These are phyloP conservation scores for Penicillium freii DNA, from an alignment of 2,329 filamentous ascomycete genomes.

Conservation along the genomic window DNA sequence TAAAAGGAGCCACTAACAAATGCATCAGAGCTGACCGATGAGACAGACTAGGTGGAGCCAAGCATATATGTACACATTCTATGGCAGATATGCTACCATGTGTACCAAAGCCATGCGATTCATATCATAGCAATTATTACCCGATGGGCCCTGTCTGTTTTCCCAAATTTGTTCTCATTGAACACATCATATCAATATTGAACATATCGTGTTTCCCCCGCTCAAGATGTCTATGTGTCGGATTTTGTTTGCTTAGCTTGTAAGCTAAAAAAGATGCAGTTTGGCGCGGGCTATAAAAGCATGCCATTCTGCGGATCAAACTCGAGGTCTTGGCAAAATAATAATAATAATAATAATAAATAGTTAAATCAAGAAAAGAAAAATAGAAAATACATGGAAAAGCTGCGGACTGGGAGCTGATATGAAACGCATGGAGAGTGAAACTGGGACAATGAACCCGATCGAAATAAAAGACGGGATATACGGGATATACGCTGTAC, in stretches of 20 bases:
- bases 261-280: background rate
- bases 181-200: background rate
- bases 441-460: background rate
- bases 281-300: slow-evolving; percentile 7
- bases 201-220: background rate
- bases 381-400: background rate
- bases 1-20: slow-evolving; percentile 6
- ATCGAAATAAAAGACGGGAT: background rate
- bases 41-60: slow-evolving; percentile 18
- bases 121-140: slow-evolving; percentile 11
- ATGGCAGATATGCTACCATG: slow-evolving; percentile 10
- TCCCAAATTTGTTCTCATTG: background rate
- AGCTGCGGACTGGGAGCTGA: background rate
- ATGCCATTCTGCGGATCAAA: slow-evolving; percentile 8
- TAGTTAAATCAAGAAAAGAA: background rate
- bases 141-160: background rate
- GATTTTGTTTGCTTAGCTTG: background rate
- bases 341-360: background rate
- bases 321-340: slow-evolving; percentile 2
- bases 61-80: background rate
- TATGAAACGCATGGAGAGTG: background rate
- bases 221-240: background rate
- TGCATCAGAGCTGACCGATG: slow-evolving; percentile 11
- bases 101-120: slow-evolving; percentile 17
- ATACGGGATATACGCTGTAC: background rate